Percentiles rank a stretch among this genome's conserved stretches.
Conservation (phyloP, 1,284 basidiomycete genomes). For the Ustilago loliicola region DNA sequence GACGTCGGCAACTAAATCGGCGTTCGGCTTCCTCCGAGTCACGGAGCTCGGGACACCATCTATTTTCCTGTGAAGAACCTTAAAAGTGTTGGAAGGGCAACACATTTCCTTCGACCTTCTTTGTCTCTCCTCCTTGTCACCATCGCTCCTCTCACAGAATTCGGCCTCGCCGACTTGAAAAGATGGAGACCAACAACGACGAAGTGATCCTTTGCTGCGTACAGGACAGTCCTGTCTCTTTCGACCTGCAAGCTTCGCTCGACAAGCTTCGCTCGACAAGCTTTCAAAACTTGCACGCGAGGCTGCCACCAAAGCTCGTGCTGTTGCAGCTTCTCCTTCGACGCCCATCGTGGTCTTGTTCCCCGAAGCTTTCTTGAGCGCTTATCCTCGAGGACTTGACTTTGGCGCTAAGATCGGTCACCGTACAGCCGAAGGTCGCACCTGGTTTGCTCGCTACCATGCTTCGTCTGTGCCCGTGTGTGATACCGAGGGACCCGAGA, state of each 20-base stretch:
- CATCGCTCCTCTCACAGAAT: too few relatives aligned
- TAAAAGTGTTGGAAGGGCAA: background rate
- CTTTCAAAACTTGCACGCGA: slow-evolving; percentile 41
- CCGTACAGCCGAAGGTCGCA: slow-evolving; percentile 47
- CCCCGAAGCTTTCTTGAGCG: slow-evolving; percentile 77
- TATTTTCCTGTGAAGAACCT: background rate
- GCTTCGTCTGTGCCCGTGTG: slow-evolving; percentile 43
- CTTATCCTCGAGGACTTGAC: slow-evolving; percentile 69
- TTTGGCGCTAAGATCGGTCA: slow-evolving; percentile 56
- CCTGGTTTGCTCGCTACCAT: slow-evolving; percentile 53
- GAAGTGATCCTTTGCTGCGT: slow-evolving; percentile 50
- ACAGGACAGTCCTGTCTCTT: slow-evolving; percentile 50
- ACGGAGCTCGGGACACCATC: slow-evolving; percentile 1
- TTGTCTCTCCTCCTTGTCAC: too few relatives aligned
- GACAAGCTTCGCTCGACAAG: slow-evolving; percentile 58
- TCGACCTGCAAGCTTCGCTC: slow-evolving; percentile 45
- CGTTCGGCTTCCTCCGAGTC: slow-evolving; percentile 9
- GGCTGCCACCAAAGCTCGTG: slow-evolving; percentile 42
- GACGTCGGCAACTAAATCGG: background rate
- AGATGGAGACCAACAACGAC: slow-evolving; percentile 15
- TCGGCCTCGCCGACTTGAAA: background rate
- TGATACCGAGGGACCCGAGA: slow-evolving; percentile 45
- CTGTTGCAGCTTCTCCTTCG: slow-evolving; percentile 9
- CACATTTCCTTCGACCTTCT: too few relatives aligned
- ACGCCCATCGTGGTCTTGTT: slow-evolving; percentile 75